Percentiles rank a stretch among this genome's conserved stretches.
Evolutionary conservation across 305 asterid genomes (phyloP).

Genomic region (Fraxinus nigra): DNA sequence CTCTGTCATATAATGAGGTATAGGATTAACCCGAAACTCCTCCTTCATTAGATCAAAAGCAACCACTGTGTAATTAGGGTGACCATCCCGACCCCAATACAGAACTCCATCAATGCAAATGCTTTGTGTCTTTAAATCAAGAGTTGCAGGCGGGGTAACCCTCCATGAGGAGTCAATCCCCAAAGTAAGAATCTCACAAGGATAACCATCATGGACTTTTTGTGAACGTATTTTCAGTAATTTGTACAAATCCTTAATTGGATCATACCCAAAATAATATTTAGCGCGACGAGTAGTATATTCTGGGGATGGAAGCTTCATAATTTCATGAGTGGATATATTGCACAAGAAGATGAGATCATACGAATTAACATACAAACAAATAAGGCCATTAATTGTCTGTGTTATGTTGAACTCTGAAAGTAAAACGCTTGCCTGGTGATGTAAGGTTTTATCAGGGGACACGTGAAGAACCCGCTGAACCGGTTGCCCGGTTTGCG

Average conservation of each 20-base stretch:
- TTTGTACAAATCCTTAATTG: background rate
- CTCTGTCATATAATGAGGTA: background rate
- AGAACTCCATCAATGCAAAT: background rate
- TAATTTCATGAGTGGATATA: background rate
- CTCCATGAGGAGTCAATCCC: slow-evolving; percentile 1
- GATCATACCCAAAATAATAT: slow-evolving; percentile 7
- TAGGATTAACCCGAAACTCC: background rate
- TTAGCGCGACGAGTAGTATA: background rate
- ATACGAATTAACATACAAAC: background rate
- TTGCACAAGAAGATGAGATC: slow-evolving; percentile 5
- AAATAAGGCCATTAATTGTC: background rate
- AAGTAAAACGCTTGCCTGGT: slow-evolving; percentile 3
- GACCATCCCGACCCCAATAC: background rate
- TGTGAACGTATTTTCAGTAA: background rate
- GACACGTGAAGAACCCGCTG: background rate
- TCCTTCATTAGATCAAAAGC: background rate
- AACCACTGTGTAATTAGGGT: background rate
- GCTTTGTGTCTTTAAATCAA: slow-evolving; percentile 4
- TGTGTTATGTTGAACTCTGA: background rate
- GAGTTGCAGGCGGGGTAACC: background rate
- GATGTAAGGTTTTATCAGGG: slow-evolving; percentile 2
- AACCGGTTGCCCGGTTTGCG: background rate
- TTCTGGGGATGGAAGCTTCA: background rate
- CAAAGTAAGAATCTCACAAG: slow-evolving; percentile 4
- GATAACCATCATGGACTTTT: background rate